Base-by-base conservation (phyloP, 1,284 basidiomycete genomes). In the Cryptococcus maquisensis region DNA sequence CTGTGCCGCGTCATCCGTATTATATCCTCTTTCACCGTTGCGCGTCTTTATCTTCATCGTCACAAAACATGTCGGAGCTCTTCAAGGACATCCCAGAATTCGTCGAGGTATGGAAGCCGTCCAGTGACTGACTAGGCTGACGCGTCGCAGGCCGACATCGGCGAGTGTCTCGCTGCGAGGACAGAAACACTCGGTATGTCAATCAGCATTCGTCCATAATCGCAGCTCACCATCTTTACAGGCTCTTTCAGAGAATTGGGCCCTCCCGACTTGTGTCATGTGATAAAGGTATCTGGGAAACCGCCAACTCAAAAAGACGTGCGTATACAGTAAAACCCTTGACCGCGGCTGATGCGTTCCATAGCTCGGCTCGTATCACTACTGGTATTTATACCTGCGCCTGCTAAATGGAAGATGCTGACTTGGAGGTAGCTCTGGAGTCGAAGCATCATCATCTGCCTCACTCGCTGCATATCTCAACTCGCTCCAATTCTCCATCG, bases 401-500 rank as follows among this genome's bases (percentile, higher is more conserved):
- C 28, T 5, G 15, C 43, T n/a, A 32, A 28, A 4, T 26, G 2
- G 12, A 5, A 4, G 13, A 18, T n/a, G 37, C 60, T 63, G 23
- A 60, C 18, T 20, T 21, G 47, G 28, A 44, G 4, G 16, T 56
- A 75, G 97, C 54, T 98, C 95, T 0, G 95, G 95, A 26, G 90
- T 98, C 47, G 95, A 98, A 74, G 92, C 95, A 1, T 96, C 92
- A 10, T 96, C 93, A 1, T 97, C 93, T 12, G 96, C 95, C 2
- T 96, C 93, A 0, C 82, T 98, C 12, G 96, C 95, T 9, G 95
- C 95, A 4, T 98, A 98, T 77, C 88, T 98, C 76, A 98, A 98
- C 79, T 95, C 91, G 15, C 81, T 98, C 35, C 95, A 91, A 4
- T 98, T 98, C 72, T 85, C 90, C 38, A 86, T 98, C 58, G 95